Conservation (phyloP, 495 filamentous ascomycete species). For the Aspergillus hancockii region DNA sequence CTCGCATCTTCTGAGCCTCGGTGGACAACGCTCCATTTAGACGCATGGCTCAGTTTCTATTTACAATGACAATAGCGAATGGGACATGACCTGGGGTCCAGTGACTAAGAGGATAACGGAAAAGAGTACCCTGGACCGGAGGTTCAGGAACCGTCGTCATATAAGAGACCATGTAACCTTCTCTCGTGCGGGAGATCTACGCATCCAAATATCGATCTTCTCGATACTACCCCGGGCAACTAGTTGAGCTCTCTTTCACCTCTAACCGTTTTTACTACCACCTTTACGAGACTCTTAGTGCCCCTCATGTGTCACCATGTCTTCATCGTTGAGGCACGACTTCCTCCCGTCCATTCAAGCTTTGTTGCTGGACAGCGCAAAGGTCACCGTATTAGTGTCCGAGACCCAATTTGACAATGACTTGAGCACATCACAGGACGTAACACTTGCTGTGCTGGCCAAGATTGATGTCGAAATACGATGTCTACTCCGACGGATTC, state of each 20-base stretch:
- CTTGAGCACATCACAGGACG: neutral
- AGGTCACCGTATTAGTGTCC: neutral
- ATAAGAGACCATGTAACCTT: too few species aligned
- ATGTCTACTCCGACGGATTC: neutral
- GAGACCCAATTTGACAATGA: neutral
- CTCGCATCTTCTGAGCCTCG: neutral
- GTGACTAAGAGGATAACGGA: too few species aligned
- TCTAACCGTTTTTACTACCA: neutral
- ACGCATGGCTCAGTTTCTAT: neutral
- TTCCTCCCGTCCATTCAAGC: neutral
- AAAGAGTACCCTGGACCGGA: too few species aligned
- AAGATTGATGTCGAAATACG: neutral
- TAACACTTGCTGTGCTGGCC: neutral
- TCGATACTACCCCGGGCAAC: too few species aligned
- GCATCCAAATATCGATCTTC: too few species aligned
- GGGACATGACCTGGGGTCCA: too few species aligned
- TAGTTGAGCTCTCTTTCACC: neutral
- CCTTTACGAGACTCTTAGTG: neutral
- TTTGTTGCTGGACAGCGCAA: neutral
- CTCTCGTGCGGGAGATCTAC: too few species aligned
- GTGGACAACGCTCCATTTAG: neutral
- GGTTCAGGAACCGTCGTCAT: too few species aligned
- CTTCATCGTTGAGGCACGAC: neutral
- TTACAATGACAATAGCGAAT: too few species aligned
- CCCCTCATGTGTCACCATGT: neutral